Evolutionary conservation across 257 asterid genomes (phyloP).

Genomic region (Solanum infundibuliforme): DNA sequence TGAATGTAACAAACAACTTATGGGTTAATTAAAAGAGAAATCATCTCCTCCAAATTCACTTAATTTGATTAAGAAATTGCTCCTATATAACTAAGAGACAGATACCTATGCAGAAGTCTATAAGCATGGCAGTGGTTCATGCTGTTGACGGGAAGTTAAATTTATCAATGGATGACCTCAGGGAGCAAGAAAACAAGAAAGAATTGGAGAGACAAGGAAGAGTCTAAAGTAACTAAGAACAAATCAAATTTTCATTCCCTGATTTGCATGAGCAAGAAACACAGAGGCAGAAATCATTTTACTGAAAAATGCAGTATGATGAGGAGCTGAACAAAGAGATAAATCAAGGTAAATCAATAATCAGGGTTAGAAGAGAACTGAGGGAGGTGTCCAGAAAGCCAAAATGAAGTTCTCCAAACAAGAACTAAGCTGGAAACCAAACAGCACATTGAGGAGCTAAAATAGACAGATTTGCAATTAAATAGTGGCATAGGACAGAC

Average conservation of each 20-base stretch:
- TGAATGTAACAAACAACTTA: background rate
- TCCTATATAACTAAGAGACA: background rate
- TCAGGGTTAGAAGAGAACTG: background rate
- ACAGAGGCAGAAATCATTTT: background rate
- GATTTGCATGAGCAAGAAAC: background rate
- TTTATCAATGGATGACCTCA: background rate
- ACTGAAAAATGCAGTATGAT: background rate
- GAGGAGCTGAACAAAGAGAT: background rate
- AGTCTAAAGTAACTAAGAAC: background rate
- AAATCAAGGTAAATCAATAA: background rate
- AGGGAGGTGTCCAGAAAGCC: background rate
- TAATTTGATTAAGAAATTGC: background rate
- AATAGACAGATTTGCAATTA: background rate
- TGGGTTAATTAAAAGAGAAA: background rate
- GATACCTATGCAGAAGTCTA: background rate
- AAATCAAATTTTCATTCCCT: background rate
- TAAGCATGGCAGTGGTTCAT: background rate
- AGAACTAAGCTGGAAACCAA: background rate
- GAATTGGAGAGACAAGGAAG: background rate
- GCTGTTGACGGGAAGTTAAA: background rate
- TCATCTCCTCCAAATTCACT: background rate
- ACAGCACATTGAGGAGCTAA: background rate
- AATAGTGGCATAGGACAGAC: background rate
- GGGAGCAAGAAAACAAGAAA: background rate
- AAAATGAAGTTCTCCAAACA: background rate